These are phyloP conservation scores for Cyamopsis tetragonoloba DNA, from an alignment of 306 rosid species.

Conservation along the genomic window DNA sequence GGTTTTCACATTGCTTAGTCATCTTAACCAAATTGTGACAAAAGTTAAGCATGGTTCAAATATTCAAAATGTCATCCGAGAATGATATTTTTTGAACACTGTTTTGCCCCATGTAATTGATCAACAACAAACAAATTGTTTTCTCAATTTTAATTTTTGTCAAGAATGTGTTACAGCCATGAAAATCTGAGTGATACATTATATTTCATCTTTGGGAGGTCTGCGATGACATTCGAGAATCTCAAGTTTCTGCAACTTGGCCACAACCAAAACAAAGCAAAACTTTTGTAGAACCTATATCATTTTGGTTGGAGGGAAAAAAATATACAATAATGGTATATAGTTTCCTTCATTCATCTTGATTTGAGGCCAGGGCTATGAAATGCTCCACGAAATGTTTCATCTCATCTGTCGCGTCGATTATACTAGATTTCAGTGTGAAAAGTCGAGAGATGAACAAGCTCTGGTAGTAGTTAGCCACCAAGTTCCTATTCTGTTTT, in stretches of 20 bases:
- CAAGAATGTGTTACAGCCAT: neutral
- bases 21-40: neutral
- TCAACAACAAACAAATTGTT: neutral
- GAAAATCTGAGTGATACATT: neutral
- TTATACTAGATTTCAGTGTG: neutral
- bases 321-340: neutral
- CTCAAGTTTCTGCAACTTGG: constrained; percentile 58
- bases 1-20: neutral
- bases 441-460: neutral
- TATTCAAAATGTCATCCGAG: neutral
- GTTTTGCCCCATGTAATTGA: too few relatives aligned
- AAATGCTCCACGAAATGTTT: neutral
- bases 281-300: constrained; percentile 14
- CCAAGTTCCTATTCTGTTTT: constrained; percentile 47
- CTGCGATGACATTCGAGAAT: constrained; percentile 43
- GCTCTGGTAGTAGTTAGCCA: constrained; percentile 7
- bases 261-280: constrained; percentile 36
- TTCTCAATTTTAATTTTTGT: neutral
- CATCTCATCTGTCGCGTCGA: neutral
- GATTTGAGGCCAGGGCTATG: neutral
- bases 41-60: neutral
- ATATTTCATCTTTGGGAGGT: constrained; percentile 50
- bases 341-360: constrained; percentile 8
- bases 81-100: too few relatives aligned
- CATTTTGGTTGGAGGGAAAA: neutral